Evolutionary conservation across 345 rosid species (phyloP), one percentile per base, ranked within the genome.

Genomic region (Toxicodendron radicans): DNA sequence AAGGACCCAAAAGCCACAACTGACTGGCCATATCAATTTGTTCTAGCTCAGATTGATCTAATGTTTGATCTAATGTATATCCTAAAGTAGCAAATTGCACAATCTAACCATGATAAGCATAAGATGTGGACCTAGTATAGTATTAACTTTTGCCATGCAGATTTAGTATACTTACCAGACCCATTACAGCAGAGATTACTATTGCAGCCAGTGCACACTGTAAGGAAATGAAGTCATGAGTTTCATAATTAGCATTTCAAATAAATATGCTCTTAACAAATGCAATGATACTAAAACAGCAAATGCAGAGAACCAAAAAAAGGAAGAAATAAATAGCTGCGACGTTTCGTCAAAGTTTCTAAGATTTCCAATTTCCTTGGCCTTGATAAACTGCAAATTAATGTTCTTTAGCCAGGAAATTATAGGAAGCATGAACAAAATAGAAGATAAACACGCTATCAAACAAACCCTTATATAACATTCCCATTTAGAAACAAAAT

Each of bases 131-230:
- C 63, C 57, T 66, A 49, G 12, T 9, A 35, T 49, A 63, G 41
- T 71, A 24, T 27, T 32, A 35, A 45, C 62, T 52, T 58, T 57
- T 10, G 35, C 21, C 69, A 63, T 51, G 72, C 14, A 18, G 56
- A 57, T 64, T 70, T 67, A 48, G 41, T 13, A 38, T 59, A 79
- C 95, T 89, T 79, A 93, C 99, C 94, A 93, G 84, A 78, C 97
- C 89, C 82, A 91, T 90, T 20, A 96, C 99, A 68, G 98, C 99
- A 76, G 98, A 90, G 65, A 88, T 81, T 18, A 96, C 98, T 66
- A 96, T 93, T 62, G 99, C 98, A 75, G 99, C 99, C 81, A 96
- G 84, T 58, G 91, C 91, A 87, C 98, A 96, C 99, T 96, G 97
- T 66, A 82, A 75, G 76, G 35, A 10, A 53, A 78, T 18, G 43